These are phyloP conservation scores for Cephaloascus albidus DNA, from an alignment of 805 yeast species.

Conservation along the genomic window DNA sequence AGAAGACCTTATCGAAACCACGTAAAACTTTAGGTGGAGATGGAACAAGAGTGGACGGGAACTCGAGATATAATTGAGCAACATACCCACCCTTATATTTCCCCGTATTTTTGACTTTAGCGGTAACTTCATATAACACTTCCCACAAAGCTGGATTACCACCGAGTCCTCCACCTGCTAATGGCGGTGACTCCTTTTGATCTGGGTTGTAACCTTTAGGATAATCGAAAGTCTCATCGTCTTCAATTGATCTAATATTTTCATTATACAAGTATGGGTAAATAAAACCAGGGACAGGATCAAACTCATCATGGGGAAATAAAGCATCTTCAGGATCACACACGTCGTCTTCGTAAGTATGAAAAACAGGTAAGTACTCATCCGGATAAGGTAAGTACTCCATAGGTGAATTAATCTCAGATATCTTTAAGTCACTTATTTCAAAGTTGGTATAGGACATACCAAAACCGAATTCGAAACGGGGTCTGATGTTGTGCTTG, in stretches of 20 bases:
- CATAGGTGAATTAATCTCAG: conserved; percentile 30
- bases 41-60: conserved; percentile 34
- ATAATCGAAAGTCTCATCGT: conserved; percentile 25
- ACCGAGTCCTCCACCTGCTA: conserved; percentile 43
- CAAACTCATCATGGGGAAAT: conserved; percentile 41
- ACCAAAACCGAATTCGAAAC: conserved; percentile 58
- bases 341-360: conserved; percentile 34
- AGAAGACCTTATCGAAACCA: conserved; percentile 46
- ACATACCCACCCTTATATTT: conserved; percentile 35
- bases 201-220: conserved; percentile 27
- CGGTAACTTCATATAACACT: conserved; percentile 33
- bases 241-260: conserved; percentile 21
- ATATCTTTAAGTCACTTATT: conserved; percentile 24
- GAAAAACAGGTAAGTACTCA: conserved; percentile 32
- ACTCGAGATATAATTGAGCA: conserved; percentile 44
- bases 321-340: conserved; percentile 47
- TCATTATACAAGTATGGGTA: conserved; percentile 41
- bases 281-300: conserved; percentile 45
- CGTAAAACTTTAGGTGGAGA: conserved; percentile 45
- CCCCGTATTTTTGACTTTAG: conserved; percentile 39
- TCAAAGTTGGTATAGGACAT: conserved; percentile 41
- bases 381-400: conserved; percentile 36
- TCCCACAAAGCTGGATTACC: conserved; percentile 59
- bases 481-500: conserved; percentile 42
- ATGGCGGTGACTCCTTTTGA: conserved; percentile 23